These are phyloP conservation scores for Candida quercuum DNA, from an alignment of 805 yeast genomes.

Conservation along the genomic window DNA sequence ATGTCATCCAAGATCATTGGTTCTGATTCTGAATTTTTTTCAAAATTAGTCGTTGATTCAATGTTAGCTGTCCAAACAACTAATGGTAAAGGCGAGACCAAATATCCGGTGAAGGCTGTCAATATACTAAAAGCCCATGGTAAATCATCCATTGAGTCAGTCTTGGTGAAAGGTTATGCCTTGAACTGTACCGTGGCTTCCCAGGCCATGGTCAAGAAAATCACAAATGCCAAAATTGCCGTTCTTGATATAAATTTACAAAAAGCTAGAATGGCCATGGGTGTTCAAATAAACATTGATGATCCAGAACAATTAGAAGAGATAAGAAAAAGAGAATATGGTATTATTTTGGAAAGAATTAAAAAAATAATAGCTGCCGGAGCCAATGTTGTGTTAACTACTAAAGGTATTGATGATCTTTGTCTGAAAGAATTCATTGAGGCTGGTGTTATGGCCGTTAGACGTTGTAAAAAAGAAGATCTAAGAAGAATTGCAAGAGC, in stretches of 20 bases:
- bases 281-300: constrained; percentile 93
- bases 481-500: constrained; percentile 95
- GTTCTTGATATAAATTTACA: constrained; percentile 91
- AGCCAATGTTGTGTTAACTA: constrained; percentile 85
- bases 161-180: constrained; percentile 90
- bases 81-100: constrained; percentile 79
- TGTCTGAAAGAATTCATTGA: constrained; percentile 95
- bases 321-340: constrained; percentile 92
- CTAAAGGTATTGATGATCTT: constrained; percentile 95
- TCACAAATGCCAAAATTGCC: constrained; percentile 73
- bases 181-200: constrained; percentile 95
- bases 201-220: constrained; percentile 85
- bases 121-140: constrained; percentile 96
- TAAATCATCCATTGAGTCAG: constrained; percentile 81
- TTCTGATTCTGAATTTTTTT: constrained; percentile 84
- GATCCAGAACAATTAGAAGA: constrained; percentile 95
- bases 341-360: constrained; percentile 56
- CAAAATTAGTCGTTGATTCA: constrained; percentile 90
- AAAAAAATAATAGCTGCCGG: constrained; percentile 85
- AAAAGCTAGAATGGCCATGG: constrained; percentile 96
- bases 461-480: constrained; percentile 96
- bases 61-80: constrained; percentile 91
- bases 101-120: constrained; percentile 96
- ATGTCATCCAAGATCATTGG: constrained; percentile 98
- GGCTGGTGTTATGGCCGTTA: constrained; percentile 79